Percentiles rank a stretch among this genome's conserved stretches.
Evolutionary conservation across 345 rosid species (phyloP).

Genomic region (Salix koriyanagi): DNA sequence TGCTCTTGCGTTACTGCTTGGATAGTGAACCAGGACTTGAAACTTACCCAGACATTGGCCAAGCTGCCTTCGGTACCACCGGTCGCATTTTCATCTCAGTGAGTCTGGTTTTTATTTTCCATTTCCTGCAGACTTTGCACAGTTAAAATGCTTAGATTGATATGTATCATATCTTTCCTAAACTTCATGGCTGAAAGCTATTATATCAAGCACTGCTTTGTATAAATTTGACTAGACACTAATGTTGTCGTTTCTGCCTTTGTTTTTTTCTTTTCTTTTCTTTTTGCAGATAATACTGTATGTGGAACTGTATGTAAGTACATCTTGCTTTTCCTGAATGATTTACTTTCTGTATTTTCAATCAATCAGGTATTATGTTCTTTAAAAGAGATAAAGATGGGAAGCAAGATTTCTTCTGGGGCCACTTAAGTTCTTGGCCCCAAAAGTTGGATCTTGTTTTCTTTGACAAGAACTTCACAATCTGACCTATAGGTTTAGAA

Average conservation of each 20-base stretch:
- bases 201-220: neutral
- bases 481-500: neutral
- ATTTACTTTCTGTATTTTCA: constrained; percentile 3
- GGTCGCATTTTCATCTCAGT: constrained; percentile 81
- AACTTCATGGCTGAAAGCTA: neutral
- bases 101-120: constrained; percentile 6
- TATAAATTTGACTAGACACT: neutral
- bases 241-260: neutral
- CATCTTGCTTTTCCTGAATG: constrained; percentile 24
- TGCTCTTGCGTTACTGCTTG: constrained; percentile 74
- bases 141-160: neutral
- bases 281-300: constrained; percentile 70
- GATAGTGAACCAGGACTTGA: constrained; percentile 81
- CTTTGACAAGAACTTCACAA: neutral
- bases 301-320: constrained; percentile 85
- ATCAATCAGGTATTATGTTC: neutral
- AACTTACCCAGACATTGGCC: constrained; percentile 95
- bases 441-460: neutral
- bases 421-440: neutral
- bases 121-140: neutral
- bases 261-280: neutral
- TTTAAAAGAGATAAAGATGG: neutral
- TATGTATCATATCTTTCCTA: neutral
- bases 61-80: constrained; percentile 74
- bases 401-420: neutral